A percentile compares a stretch with the other conserved stretches of the same genome.
phyloP scores from a whole-genome alignment of 805 yeast genomes.

The Cyberlindnera subsufficiens region DNA sequence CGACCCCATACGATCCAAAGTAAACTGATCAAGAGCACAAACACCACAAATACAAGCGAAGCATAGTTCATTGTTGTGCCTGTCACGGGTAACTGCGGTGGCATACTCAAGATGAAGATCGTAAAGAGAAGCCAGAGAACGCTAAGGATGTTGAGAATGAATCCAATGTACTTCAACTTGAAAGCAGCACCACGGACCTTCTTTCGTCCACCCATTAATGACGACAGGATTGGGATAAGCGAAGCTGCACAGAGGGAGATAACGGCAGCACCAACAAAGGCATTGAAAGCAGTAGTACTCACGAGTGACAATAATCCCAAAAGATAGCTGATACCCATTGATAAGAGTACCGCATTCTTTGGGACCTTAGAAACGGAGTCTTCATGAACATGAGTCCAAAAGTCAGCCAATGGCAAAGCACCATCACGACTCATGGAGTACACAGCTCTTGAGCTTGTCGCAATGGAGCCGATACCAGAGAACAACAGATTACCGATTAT shows the following conservation, averaged over 20 bases:
- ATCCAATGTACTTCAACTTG: conserved; percentile 56
- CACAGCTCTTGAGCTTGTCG: conserved; percentile 79
- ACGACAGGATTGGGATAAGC: conserved; percentile 66
- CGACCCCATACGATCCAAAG: conserved; percentile 59
- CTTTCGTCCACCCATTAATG: conserved; percentile 50
- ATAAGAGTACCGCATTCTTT: conserved; percentile 58
- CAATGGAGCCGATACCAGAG: conserved; percentile 73
- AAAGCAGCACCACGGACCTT: conserved; percentile 66
- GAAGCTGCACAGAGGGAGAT: conserved; percentile 70
- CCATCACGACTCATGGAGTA: conserved; percentile 81
- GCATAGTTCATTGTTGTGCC: conserved; percentile 44
- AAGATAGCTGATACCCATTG: conserved; percentile 54
- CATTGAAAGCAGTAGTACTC: conserved; percentile 72
- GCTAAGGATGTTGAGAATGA: conserved; percentile 53
- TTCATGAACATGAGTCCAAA: conserved; percentile 63
- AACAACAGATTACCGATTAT: conserved; percentile 66
- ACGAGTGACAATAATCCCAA: conserved; percentile 62
- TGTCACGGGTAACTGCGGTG: conserved; percentile 56
- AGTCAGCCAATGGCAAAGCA: conserved; percentile 59
- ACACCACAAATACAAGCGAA: conserved; percentile 48
- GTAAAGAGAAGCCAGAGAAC: conserved; percentile 56
- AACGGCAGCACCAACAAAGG: conserved; percentile 80
- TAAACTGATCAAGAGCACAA: conserved; percentile 41
- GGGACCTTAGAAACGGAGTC: conserved; percentile 56
- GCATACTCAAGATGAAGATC: conserved; percentile 59